Percentiles rank a stretch among this genome's conserved stretches.
Evolutionary conservation across 768 basidiomycete genomes (phyloP).

Genomic region (Suillus subalutaceus): DNA sequence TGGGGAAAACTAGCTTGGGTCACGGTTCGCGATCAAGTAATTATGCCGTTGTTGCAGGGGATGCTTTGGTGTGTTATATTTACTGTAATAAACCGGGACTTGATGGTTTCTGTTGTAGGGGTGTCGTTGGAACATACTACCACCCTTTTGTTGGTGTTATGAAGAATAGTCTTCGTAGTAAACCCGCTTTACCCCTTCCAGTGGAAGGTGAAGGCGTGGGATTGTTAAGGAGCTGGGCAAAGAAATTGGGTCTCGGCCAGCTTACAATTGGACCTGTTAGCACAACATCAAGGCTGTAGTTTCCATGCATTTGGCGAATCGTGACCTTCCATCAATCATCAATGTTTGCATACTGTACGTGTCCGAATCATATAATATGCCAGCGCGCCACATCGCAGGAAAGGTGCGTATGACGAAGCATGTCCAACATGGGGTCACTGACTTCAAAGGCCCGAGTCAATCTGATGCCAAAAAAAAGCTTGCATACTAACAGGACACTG

Average conservation of each 20-base stretch:
- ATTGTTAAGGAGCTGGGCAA: constrained; percentile 33
- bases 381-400: too few species aligned
- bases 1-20: constrained; percentile 66
- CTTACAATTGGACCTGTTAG: constrained; percentile 30
- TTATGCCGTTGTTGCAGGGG: constrained; percentile 70
- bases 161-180: constrained; percentile 20
- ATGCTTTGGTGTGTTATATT: constrained; percentile 55
- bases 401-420: background rate
- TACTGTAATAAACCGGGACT: background rate
- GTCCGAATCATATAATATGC: background rate
- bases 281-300: background rate
- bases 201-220: constrained; percentile 34
- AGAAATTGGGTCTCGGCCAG: constrained; percentile 31
- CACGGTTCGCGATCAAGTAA: constrained; percentile 67
- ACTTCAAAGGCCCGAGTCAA: too few species aligned
- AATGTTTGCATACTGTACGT: background rate
- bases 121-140: constrained; percentile 35
- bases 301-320: background rate
- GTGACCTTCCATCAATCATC: background rate
- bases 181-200: constrained; percentile 15
- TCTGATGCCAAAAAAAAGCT: background rate
- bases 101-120: constrained; percentile 24
- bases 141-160: constrained; percentile 29
- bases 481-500: background rate
- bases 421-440: too few species aligned